Evolutionary conservation across 768 basidiomycete genomes (phyloP), one percentile per base, ranked within the genome.

Genomic region (Galerina marginata): DNA sequence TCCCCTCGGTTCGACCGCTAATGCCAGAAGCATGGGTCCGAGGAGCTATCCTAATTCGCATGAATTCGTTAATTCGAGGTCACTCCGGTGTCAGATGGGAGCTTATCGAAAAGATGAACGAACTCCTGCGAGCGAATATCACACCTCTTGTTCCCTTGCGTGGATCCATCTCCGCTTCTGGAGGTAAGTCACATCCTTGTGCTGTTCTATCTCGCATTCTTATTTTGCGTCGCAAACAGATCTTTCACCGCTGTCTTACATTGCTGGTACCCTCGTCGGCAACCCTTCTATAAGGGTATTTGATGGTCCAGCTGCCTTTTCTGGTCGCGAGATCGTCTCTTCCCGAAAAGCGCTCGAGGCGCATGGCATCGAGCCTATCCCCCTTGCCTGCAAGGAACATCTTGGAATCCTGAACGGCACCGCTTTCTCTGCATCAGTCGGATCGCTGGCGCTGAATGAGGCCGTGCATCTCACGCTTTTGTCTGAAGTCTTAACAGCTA

Each of bases 11-110:
- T 83, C 86, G 10, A 83, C 84, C 33, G 86, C 83, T 60, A 94
- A 94, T 95, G 91, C 93, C 93, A 4, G 88, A 91, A 60, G 78
- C 91, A 2, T 94, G 94, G 91, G 92, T 94, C 36, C 88, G 93
- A 54, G 93, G 90, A 11, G 92, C 93, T 1, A 93, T 95, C 67
- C 75, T 93, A 9, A 82, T 96, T 66, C 91, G 93, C 65, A 89
- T 92, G 82, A 96, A 95, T 74, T 93, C 92, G 4, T 85, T 96
- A 44, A 87, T 93, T 55, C 88, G 93, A 6, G 93, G 93, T 0
- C 94, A 95, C 75, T 93, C 92, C 20, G 94, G 91, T 37, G 86
- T 96, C 11, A 84, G 93, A 39, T 88, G 88, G 83, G 86, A 89
- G 61, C 83, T 95, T 51, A 84, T 95, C 59, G 81, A 91, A 71